Evolutionary conservation across 176 grass and related monocot genomes (phyloP).

Genomic region (Avena sativa): DNA sequence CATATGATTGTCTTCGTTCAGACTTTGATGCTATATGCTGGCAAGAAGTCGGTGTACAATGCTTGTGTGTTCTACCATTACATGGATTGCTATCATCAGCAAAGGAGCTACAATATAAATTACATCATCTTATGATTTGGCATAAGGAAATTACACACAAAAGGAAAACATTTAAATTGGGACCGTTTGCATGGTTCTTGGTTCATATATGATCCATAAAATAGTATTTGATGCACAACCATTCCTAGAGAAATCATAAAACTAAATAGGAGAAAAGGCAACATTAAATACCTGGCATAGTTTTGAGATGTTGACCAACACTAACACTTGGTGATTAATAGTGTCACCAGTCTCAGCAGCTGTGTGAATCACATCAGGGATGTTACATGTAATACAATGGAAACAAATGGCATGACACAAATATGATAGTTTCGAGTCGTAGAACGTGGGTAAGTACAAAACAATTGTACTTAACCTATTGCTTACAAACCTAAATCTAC

Average conservation of each 20-base stretch:
- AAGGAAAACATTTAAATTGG: neutral
- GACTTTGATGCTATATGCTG: neutral
- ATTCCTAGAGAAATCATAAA: neutral
- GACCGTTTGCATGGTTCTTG: neutral
- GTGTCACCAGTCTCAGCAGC: neutral
- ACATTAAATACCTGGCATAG: neutral
- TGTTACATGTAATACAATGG: neutral
- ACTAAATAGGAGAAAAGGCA: conserved; percentile 10
- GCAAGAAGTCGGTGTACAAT: neutral
- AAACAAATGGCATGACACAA: neutral
- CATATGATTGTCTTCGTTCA: neutral
- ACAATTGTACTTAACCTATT: neutral
- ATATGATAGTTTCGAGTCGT: no score
- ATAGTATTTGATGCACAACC: conserved; percentile 5
- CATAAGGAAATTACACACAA: neutral
- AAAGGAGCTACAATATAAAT: neutral
- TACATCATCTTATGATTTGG: conserved; percentile 11
- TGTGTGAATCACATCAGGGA: neutral
- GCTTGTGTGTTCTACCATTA: neutral
- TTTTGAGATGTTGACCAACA: neutral
- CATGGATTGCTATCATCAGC: neutral
- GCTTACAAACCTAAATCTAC: neutral
- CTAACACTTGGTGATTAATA: neutral
- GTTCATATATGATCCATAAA: conserved; percentile 33
- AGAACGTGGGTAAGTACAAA: neutral